Conservation (phyloP, 2,329 filamentous ascomycete species). For the Trichoderma afroharzianum region DNA sequence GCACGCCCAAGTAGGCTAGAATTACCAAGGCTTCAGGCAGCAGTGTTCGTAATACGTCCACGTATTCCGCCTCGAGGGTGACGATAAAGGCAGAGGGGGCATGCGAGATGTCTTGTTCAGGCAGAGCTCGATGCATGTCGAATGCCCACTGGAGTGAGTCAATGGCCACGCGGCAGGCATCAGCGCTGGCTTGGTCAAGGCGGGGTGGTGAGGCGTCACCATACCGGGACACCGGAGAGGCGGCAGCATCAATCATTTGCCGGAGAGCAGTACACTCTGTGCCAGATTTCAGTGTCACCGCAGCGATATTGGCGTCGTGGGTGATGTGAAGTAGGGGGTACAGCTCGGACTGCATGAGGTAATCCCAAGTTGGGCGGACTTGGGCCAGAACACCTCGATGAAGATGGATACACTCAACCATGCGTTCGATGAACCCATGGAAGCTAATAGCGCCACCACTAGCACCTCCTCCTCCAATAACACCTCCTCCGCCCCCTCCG, state of each 20-base stretch:
- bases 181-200: conserved; percentile 26
- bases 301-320: conserved; percentile 14
- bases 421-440: conserved; percentile 38
- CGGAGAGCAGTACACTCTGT: conserved; percentile 27
- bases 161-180: conserved; percentile 30
- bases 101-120: conserved; percentile 25
- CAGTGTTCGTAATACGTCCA: conserved; percentile 34
- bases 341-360: conserved; percentile 36
- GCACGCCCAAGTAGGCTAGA: conserved; percentile 47
- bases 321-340: conserved; percentile 26
- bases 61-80: conserved; percentile 31
- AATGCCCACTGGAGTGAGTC: conserved; percentile 34
- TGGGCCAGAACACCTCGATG: conserved; percentile 42
- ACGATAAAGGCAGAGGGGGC: conserved; percentile 34
- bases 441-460: conserved; percentile 28
- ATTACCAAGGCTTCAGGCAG: conserved; percentile 43
- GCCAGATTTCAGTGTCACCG: conserved; percentile 18
- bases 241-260: conserved; percentile 17
- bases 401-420: conserved; percentile 40
- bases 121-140: conserved; percentile 29
- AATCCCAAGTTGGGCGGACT: conserved; percentile 32
- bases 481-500: not conserved
- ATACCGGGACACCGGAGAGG: conserved; percentile 28
- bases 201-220: conserved; percentile 23
- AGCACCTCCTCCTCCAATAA: not conserved